A percentile compares a stretch with the other conserved stretches of the same genome.
These are phyloP conservation scores for Panellus pusillus DNA, from an alignment of 768 basidiomycete genomes.

Conservation along the genomic window DNA sequence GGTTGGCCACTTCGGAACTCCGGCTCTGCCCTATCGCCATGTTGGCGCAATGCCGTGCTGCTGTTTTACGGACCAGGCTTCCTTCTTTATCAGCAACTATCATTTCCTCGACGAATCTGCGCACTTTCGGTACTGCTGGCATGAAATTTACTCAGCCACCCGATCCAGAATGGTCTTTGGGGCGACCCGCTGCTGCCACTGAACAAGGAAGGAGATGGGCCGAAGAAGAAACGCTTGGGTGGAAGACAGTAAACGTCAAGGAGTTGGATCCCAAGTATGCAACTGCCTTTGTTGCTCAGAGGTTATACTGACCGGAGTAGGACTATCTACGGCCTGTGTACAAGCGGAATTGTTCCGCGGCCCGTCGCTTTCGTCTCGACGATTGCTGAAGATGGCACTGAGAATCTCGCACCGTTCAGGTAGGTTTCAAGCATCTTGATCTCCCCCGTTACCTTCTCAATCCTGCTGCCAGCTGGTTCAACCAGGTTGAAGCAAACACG, in stretches of 20 bases:
- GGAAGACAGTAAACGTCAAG: constrained; percentile 38
- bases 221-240: constrained; percentile 43
- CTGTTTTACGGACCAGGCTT: background rate
- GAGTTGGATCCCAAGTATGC: constrained; percentile 34
- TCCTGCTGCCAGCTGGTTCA: constrained; percentile 43
- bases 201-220: constrained; percentile 40
- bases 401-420: constrained; percentile 66
- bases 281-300: constrained; percentile 2
- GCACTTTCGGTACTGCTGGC: constrained; percentile 16
- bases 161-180: constrained; percentile 41
- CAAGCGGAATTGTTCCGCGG: constrained; percentile 59
- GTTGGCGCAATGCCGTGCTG: too few relatives aligned
- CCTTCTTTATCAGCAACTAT: background rate
- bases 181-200: constrained; percentile 33
- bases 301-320: constrained; percentile 17
- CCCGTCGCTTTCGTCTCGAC: constrained; percentile 75
- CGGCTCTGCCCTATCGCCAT: background rate
- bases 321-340: constrained; percentile 46
- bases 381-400: constrained; percentile 46
- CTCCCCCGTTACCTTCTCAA: background rate
- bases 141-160: constrained; percentile 36
- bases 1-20: background rate
- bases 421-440: constrained; percentile 11
- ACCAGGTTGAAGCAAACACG: constrained; percentile 26
- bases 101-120: constrained; percentile 7